Evolutionary conservation across 2,329 filamentous ascomycete genomes (phyloP), one percentile per base, ranked within the genome.

Genomic region (Chrysosporium keratinophilum): DNA sequence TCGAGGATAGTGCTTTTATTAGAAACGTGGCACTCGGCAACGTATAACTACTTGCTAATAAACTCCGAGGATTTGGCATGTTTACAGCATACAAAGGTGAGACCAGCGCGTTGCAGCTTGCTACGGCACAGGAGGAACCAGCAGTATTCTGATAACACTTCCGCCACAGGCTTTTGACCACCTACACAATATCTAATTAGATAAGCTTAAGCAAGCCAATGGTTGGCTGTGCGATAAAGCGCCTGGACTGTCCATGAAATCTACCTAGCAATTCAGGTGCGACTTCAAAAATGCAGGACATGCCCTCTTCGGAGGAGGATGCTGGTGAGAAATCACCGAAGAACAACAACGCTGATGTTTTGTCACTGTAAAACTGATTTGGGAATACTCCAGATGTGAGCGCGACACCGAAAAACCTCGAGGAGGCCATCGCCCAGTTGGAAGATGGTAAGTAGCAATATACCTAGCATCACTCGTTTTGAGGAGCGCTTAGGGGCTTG

Each of bases 361-460:
- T 12, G 10, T n/a, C 12, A 17, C 4, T 12, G 4, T 31, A 19
- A 28, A 44, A 6, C 33, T 43, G 31, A 51, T 31, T 40, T 31
- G 5, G 11, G n/a, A 42, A 20, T 44, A 15, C 15, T 44, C n/a
- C 5, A 50, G 48, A 35, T 43, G 2, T 20, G 12, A 23, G 19
- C 23, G 12, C 43, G 9, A 47, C 35, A 50, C 12, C 52, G 17
- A 48, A 52, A 47, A 53, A 15, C 19, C 43, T 59, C 10, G 58
- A 61, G 17, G 58, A 59, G 15, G 56, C 56, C 17, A 54, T 61
- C 14, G 45, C 47, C 9, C 54, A 56, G 40, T 54, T 61, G 23
- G 58, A 61, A 54, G 48, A 58, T 54, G 58, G 59, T 61, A 56
- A 46, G 23, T 14, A 19, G 23, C 23, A 34, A 12, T 33, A 6